Percentiles rank a stretch among this genome's conserved stretches.
Conservation (phyloP, 805 yeast genomes). For the Myxozyma mucilagina region DNA sequence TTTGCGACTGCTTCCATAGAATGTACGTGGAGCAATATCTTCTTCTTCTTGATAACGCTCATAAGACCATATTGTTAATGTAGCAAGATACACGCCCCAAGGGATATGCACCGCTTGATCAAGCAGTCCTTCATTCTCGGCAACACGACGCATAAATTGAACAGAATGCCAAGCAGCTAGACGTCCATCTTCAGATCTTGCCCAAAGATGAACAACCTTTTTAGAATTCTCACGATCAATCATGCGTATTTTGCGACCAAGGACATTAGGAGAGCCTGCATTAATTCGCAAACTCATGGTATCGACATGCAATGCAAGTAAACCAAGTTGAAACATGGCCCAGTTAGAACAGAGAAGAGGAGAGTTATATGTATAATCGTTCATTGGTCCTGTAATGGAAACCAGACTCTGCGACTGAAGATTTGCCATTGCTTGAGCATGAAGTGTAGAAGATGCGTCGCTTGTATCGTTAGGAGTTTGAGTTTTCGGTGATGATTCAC, state of each 20-base stretch:
- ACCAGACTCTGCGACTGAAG: constrained; percentile 3
- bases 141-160: constrained; percentile 34
- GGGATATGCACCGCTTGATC: constrained; percentile 37
- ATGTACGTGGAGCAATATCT: constrained; percentile 1
- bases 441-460: background rate
- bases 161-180: constrained; percentile 38
- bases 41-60: constrained; percentile 28
- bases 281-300: constrained; percentile 34
- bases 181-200: constrained; percentile 35
- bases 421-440: background rate
- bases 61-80: constrained; percentile 38
- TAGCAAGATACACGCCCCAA: constrained; percentile 38
- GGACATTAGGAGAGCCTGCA: constrained; percentile 35
- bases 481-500: constrained; percentile 1
- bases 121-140: constrained; percentile 32
- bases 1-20: constrained; percentile 11
- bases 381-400: constrained; percentile 18
- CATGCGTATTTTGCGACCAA: constrained; percentile 28
- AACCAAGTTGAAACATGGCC: constrained; percentile 36
- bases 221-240: constrained; percentile 33
- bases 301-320: constrained; percentile 36
- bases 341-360: constrained; percentile 36
- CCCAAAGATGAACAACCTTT: constrained; percentile 35
- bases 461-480: background rate
- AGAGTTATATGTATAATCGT: constrained; percentile 33